A percentile compares a stretch with the other conserved stretches of the same genome.
These are phyloP conservation scores for Trypanosoma avium DNA, from an alignment of 208 protist species.

Conservation along the genomic window DNA sequence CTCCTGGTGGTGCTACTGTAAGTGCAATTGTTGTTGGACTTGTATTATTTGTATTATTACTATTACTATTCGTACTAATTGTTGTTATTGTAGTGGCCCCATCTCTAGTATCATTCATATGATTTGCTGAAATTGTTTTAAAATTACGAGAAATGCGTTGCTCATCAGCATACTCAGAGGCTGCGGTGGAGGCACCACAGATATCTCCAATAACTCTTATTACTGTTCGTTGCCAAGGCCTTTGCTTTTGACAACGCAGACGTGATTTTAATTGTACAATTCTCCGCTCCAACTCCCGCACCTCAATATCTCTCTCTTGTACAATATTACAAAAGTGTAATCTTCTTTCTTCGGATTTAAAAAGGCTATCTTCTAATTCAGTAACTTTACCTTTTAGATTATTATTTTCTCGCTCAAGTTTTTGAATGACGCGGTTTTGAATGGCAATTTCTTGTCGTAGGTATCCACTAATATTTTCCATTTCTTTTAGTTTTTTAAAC, in stretches of 20 bases:
- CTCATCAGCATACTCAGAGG: slow-evolving; percentile 59
- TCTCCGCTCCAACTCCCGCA: slow-evolving; percentile 51
- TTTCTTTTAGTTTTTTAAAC: slow-evolving; percentile 69
- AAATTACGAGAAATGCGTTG: slow-evolving; percentile 29
- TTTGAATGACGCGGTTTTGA: slow-evolving; percentile 57
- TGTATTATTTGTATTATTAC: background rate
- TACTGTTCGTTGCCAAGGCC: slow-evolving; percentile 76
- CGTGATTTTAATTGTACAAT: slow-evolving; percentile 77
- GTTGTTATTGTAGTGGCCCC: background rate
- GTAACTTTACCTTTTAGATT: slow-evolving; percentile 55
- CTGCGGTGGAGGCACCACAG: slow-evolving; percentile 59
- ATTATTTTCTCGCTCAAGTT: slow-evolving; percentile 60
- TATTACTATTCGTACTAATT: too few species aligned
- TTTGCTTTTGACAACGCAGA: slow-evolving; percentile 71
- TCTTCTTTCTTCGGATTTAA: slow-evolving; percentile 59
- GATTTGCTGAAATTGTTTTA: background rate
- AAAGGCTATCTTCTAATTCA: slow-evolving; percentile 46
- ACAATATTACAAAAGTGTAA: slow-evolving; percentile 67
- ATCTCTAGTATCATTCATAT: background rate
- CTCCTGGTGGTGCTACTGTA: background rate
- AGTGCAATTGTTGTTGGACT: background rate
- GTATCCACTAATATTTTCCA: slow-evolving; percentile 75
- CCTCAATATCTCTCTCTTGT: slow-evolving; percentile 74
- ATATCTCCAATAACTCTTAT: slow-evolving; percentile 77
- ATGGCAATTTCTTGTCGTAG: slow-evolving; percentile 75